Evolutionary conservation across 352 stramenopile genomes (phyloP).

Genomic region (Peronospora destructor): DNA sequence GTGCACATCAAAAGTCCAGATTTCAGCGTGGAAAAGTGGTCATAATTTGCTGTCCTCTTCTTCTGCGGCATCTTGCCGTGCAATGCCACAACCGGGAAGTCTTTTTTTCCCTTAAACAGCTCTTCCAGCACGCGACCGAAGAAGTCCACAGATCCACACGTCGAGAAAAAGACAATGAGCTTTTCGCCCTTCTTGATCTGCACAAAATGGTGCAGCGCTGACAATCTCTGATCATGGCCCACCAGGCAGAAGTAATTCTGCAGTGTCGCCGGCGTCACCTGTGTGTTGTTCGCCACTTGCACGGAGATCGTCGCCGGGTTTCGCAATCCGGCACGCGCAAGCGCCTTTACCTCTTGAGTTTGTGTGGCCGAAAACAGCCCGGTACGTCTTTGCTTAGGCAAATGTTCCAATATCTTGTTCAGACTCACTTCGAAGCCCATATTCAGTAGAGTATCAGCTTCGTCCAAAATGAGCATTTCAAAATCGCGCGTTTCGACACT

Average conservation of each 20-base stretch:
- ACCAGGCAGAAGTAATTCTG: constrained; percentile 95
- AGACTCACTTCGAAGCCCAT: constrained; percentile 96
- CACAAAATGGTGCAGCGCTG: constrained; percentile 90
- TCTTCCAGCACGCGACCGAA: constrained; percentile 89
- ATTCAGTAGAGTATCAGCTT: constrained; percentile 98
- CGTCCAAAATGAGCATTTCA: constrained; percentile 97
- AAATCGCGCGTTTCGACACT: constrained; percentile 89
- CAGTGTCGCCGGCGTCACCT: constrained; percentile 67
- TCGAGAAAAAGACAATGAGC: constrained; percentile 98
- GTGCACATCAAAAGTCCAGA: constrained; percentile 94
- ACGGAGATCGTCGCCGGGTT: constrained; percentile 98
- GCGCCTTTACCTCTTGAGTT: constrained; percentile 92
- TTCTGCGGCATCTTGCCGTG: constrained; percentile 94
- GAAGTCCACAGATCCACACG: constrained; percentile 98
- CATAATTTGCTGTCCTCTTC: constrained; percentile 77
- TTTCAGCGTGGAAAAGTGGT: constrained; percentile 49
- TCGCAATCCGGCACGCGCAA: constrained; percentile 93
- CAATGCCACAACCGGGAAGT: constrained; percentile 62
- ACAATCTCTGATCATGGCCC: constrained; percentile 91
- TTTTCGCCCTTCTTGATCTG: constrained; percentile 81
- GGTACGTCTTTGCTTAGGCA: constrained; percentile 97
- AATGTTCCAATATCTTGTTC: constrained; percentile 89
- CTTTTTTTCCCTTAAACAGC: constrained; percentile 38
- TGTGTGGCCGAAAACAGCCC: constrained; percentile 89
- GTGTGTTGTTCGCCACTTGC: constrained; percentile 86